phyloP scores from a whole-genome alignment of 345 rosid genomes.

The Excoecaria agallocha region DNA sequence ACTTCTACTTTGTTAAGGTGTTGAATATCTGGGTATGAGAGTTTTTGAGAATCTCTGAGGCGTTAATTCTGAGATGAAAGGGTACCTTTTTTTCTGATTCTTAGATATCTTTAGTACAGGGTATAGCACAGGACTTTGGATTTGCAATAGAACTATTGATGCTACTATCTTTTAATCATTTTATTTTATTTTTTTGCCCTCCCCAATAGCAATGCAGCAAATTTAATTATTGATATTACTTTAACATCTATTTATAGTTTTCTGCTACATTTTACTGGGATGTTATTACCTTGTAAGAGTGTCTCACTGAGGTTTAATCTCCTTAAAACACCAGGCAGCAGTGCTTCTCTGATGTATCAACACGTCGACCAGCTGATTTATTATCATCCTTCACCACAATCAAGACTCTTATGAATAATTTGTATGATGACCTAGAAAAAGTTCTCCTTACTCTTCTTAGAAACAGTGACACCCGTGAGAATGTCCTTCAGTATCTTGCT shows the following conservation, averaged over 20 bases:
- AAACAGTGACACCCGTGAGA: slow-evolving; percentile 67
- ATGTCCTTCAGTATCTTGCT: slow-evolving; percentile 88
- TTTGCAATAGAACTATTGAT: neutral
- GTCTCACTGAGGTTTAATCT: slow-evolving; percentile 4
- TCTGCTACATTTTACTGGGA: neutral
- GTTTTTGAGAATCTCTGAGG: neutral
- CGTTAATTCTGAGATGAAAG: neutral
- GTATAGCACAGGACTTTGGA: neutral
- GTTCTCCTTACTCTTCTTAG: slow-evolving; percentile 68
- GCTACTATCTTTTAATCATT: neutral
- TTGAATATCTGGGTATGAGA: neutral
- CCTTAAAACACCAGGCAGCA: slow-evolving; percentile 61
- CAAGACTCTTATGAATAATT: slow-evolving; percentile 68
- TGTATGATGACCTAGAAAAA: slow-evolving; percentile 66
- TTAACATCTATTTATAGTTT: neutral
- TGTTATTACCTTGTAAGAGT: neutral
- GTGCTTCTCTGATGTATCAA: slow-evolving; percentile 90
- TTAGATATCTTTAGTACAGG: neutral
- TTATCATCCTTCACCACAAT: slow-evolving; percentile 84
- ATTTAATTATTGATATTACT: neutral
- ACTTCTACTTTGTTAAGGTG: neutral
- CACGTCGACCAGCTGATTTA: slow-evolving; percentile 72
- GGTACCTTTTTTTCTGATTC: neutral
- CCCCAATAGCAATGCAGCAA: neutral
- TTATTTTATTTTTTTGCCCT: neutral